Evolutionary conservation across 73 alveolate genomes (phyloP).

Genomic region (Stentor roeselii): DNA sequence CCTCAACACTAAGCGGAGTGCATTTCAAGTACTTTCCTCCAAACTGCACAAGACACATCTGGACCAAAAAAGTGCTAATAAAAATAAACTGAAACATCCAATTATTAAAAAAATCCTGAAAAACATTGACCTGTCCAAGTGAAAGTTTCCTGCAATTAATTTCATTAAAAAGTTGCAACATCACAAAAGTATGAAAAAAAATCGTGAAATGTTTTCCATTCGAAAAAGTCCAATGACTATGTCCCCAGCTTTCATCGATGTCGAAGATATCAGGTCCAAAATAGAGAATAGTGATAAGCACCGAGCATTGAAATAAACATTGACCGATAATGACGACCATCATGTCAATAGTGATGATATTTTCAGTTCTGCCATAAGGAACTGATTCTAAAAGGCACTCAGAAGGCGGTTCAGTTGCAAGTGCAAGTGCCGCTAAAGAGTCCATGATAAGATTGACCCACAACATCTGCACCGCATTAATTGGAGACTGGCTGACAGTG

Average conservation of each 20-base stretch:
- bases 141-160: slow-evolving; percentile 62
- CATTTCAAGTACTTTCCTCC: slow-evolving; percentile 46
- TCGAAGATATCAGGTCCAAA: slow-evolving; percentile 40
- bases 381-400: slow-evolving; percentile 64
- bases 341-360: slow-evolving; percentile 85
- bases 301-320: slow-evolving; percentile 67
- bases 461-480: slow-evolving; percentile 78
- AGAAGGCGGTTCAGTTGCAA: slow-evolving; percentile 95
- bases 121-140: slow-evolving; percentile 23
- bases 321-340: slow-evolving; percentile 77
- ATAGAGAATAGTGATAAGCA: slow-evolving; percentile 65
- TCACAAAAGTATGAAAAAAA: slow-evolving; percentile 63
- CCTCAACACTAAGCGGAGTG: not conserved
- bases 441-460: slow-evolving; percentile 95
- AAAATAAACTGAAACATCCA: not conserved
- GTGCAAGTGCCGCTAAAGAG: slow-evolving; percentile 91
- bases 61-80: slow-evolving; percentile 48
- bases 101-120: not conserved
- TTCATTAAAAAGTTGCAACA: slow-evolving; percentile 68
- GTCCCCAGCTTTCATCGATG: slow-evolving; percentile 34
- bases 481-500: slow-evolving; percentile 80
- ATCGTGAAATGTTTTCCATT: slow-evolving; percentile 67
- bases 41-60: slow-evolving; percentile 55
- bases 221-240: slow-evolving; percentile 35
- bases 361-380: slow-evolving; percentile 87